These are phyloP conservation scores for Syzygium syzygioides DNA, from an alignment of 441 rosid genomes.

Conservation along the genomic window DNA sequence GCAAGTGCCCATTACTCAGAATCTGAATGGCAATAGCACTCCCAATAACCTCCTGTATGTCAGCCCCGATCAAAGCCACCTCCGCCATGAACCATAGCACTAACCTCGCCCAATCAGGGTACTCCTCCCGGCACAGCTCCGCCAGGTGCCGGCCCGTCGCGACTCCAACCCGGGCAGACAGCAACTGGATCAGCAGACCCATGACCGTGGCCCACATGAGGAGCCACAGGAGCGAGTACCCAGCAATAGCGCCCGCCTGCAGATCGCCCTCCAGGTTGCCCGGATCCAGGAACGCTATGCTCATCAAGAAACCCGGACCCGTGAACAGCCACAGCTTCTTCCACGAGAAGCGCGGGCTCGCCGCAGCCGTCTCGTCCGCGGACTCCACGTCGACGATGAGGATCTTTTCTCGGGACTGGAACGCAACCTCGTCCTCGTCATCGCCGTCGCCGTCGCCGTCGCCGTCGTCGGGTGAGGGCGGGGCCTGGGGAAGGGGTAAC, in stretches of 20 bases:
- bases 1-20: neutral
- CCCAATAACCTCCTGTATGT: conserved; percentile 1
- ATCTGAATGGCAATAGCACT: conserved; percentile 5
- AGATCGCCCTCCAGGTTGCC: conserved; percentile 3
- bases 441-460: neutral
- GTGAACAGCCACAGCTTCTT: conserved; percentile 3
- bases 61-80: conserved; percentile 5
- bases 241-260: conserved; percentile 3
- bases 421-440: neutral
- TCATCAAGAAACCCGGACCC: conserved; percentile 2
- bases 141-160: conserved; percentile 3
- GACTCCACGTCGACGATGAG: neutral
- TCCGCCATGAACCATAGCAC: conserved; percentile 4
- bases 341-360: neutral
- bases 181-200: conserved; percentile 1
- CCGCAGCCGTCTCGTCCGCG: neutral
- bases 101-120: neutral
- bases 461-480: neutral
- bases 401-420: neutral
- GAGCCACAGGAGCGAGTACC: neutral
- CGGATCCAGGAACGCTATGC: neutral
- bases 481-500: neutral
- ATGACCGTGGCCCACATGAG: conserved; percentile 1
- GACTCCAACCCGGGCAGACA: neutral
- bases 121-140: conserved; percentile 4